Base-by-base conservation (phyloP, 164 flowering plant genomes). In the Liriodendron chinense region DNA sequence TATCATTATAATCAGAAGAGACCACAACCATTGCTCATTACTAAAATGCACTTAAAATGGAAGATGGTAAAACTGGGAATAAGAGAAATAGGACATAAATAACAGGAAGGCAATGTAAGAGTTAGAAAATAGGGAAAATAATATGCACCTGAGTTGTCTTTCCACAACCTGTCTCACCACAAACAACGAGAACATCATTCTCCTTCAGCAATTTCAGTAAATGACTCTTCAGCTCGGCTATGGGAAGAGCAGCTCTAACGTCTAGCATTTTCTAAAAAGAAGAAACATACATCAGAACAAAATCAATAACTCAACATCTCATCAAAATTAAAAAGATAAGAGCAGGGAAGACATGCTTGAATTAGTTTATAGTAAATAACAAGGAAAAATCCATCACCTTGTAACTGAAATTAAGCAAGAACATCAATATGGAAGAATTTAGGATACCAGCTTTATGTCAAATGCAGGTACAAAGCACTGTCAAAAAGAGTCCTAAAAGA, bases 101-200 rank as follows among this genome's bases (percentile, higher is more conserved):
- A n/a, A 63, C 66, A 63, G 20, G 3, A 63, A 21, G 20, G 23
- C 22, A 3, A 21, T 21, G 28, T 47, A 70, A 70, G 3, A 70
- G 18, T 24, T 68, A 14, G 14, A 48, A 4, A 50, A 48, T 22
- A 28, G 16, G 26, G 9, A 70, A 0, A 18, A 3, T 67, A 66
- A 74, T 68, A 47, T 72, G 16, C 28, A 94, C 97, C 97, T 94
- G 98, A 66, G 98, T 94, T 25, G 98, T 94, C 87, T 94, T 94
- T 70, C 98, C 98, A 80, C 93, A 93, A 74, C 98, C 98, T 64
- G 98, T 94, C 86, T 94, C 98, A 28, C 98, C 97, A 82, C 92
- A 91, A 77, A 92, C 89, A 76, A 92, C 96, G 69, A 91, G 82
- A 80, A 90, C 96, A 85, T 89, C 79, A 76, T 87, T 89, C 78